Evolutionary conservation across 305 asterid species (phyloP).

Genomic region (Fraxinus albicans): DNA sequence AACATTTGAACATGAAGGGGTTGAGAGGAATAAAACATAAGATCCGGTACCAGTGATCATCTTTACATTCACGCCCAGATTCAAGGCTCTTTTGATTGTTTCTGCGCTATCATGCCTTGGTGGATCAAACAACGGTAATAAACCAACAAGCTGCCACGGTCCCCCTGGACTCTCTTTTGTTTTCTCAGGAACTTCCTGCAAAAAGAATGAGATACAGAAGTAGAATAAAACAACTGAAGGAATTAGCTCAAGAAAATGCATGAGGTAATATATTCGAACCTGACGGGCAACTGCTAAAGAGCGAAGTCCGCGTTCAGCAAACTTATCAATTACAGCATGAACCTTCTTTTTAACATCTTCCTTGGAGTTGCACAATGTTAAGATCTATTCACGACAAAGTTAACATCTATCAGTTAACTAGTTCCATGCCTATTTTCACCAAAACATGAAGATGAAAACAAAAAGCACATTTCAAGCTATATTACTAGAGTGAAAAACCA

Average conservation of each 20-base stretch:
- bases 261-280: slow-evolving; percentile 32
- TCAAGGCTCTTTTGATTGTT: slow-evolving; percentile 71
- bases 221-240: neutral
- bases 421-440: slow-evolving; percentile 7
- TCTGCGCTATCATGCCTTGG: slow-evolving; percentile 92
- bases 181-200: slow-evolving; percentile 72
- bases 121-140: slow-evolving; percentile 81
- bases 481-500: neutral
- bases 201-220: neutral
- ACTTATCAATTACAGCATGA: slow-evolving; percentile 61
- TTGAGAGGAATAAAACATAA: neutral
- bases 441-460: neutral
- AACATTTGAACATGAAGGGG: neutral
- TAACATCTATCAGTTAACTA: neutral
- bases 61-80: slow-evolving; percentile 86
- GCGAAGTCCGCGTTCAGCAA: slow-evolving; percentile 90
- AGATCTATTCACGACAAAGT: slow-evolving; percentile 28
- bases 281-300: slow-evolving; percentile 74
- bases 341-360: slow-evolving; percentile 63
- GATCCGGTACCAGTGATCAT: slow-evolving; percentile 70
- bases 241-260: neutral
- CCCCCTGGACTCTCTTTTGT: slow-evolving; percentile 66
- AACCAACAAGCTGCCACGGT: slow-evolving; percentile 83
- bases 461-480: neutral
- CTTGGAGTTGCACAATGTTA: slow-evolving; percentile 48